phyloP scores from a whole-genome alignment of 2,329 filamentous ascomycete genomes.

The Calonectria fujianensis region DNA sequence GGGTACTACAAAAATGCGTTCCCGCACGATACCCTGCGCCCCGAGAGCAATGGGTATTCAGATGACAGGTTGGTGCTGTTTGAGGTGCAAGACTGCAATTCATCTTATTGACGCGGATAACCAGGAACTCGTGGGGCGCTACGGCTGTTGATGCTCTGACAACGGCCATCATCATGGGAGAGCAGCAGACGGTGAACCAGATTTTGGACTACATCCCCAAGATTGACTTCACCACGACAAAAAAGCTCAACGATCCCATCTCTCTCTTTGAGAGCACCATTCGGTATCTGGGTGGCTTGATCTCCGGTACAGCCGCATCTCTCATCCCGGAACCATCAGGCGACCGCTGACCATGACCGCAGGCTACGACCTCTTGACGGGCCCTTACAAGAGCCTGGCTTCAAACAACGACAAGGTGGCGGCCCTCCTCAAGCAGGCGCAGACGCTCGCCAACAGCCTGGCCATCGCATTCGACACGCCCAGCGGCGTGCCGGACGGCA shows the following conservation, averaged over 20 bases:
- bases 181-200: constrained; percentile 78
- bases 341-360: constrained; percentile 3
- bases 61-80: constrained; percentile 77
- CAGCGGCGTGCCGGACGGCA: constrained; percentile 84
- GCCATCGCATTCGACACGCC: constrained; percentile 87
- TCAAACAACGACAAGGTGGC: constrained; percentile 68
- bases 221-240: constrained; percentile 81
- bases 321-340: neutral
- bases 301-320: constrained; percentile 74
- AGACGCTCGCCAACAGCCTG: constrained; percentile 81
- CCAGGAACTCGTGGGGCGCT: constrained; percentile 88
- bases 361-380: constrained; percentile 83
- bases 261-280: constrained; percentile 95
- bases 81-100: constrained; percentile 47
- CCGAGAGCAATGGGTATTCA: constrained; percentile 77
- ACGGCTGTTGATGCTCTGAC: constrained; percentile 87
- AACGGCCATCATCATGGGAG: constrained; percentile 86
- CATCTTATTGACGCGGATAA: constrained; percentile 68
- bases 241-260: constrained; percentile 67
- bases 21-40: constrained; percentile 84
- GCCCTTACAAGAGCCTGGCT: constrained; percentile 75
- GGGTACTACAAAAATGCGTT: constrained; percentile 85
- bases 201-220: constrained; percentile 82
- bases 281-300: constrained; percentile 86
- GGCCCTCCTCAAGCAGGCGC: constrained; percentile 79